phyloP scores from a whole-genome alignment of 78 protist species.

The Protostelium mycophagum region DNA sequence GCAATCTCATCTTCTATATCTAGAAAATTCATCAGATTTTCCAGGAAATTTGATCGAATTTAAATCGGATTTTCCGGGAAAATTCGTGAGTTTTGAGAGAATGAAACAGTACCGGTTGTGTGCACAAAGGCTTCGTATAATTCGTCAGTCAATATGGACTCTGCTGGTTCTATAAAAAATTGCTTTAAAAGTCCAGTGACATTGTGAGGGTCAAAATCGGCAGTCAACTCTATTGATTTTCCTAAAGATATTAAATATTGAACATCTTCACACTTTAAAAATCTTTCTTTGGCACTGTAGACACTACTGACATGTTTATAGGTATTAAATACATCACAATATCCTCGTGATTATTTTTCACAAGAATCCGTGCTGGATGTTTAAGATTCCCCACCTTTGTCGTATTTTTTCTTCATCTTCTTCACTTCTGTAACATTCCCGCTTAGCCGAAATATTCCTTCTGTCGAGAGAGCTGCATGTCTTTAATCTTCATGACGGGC shows the following conservation, averaged over 20 bases:
- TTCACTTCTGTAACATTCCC: neutral
- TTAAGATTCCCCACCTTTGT: no score
- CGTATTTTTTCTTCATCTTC: neutral
- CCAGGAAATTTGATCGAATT: no score
- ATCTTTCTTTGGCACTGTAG: no score
- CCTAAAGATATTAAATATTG: neutral
- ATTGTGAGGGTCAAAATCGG: neutral
- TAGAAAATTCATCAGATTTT: no score
- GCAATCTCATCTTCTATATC: neutral
- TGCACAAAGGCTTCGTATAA: neutral
- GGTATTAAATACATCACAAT: no score
- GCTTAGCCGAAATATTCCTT: neutral
- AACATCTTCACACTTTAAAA: neutral
- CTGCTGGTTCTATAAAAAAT: neutral
- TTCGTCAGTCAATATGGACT: neutral
- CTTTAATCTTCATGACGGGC: no score
- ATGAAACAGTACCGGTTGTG: neutral
- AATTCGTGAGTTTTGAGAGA: no score
- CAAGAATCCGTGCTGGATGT: no score
- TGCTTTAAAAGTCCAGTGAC: neutral
- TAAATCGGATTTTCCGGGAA: no score
- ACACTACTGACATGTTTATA: no score
- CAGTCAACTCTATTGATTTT: neutral
- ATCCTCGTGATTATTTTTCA: no score
- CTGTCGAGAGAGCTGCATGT: neutral